These are phyloP conservation scores for Stachybotrys echinatus DNA, from an alignment of 2,329 filamentous ascomycete species.

Conservation along the genomic window DNA sequence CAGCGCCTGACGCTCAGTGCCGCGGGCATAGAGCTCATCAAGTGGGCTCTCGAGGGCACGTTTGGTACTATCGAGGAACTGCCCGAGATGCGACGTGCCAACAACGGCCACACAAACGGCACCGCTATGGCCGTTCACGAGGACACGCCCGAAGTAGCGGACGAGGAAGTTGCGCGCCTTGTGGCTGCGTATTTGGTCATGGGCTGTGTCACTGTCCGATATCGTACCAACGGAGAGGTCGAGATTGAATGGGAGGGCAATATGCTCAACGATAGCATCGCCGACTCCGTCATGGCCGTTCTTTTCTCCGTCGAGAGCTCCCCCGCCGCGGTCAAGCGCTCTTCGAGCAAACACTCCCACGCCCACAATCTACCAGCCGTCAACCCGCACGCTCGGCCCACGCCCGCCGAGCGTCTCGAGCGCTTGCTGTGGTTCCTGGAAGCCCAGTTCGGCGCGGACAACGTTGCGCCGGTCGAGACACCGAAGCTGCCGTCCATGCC, in stretches of 20 bases:
- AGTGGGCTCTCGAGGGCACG: slow-evolving; percentile 89
- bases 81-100: slow-evolving; percentile 43
- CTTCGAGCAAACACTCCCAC: slow-evolving; percentile 23
- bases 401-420: slow-evolving; percentile 70
- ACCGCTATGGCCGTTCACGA: slow-evolving; percentile 30
- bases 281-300: slow-evolving; percentile 93
- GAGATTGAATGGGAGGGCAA: slow-evolving; percentile 98
- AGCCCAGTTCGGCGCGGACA: slow-evolving; percentile 85
- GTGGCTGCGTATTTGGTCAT: slow-evolving; percentile 67
- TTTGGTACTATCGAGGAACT: slow-evolving; percentile 81
- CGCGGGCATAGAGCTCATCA: slow-evolving; percentile 84
- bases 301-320: slow-evolving; percentile 89
- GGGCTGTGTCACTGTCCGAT: slow-evolving; percentile 83
- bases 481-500: slow-evolving; percentile 47
- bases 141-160: slow-evolving; percentile 46
- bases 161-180: slow-evolving; percentile 56
- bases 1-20: slow-evolving; percentile 84
- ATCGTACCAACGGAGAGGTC: slow-evolving; percentile 70
- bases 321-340: slow-evolving; percentile 85
- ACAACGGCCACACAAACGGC: slow-evolving; percentile 24
- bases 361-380: slow-evolving; percentile 40
- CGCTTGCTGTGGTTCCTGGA: slow-evolving; percentile 94
- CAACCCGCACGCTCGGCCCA: slow-evolving; percentile 71
- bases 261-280: slow-evolving; percentile 94
- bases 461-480: slow-evolving; percentile 69